Conservation (phyloP, 2,329 filamentous ascomycete species). For the Ophiostoma sp. region DNA sequence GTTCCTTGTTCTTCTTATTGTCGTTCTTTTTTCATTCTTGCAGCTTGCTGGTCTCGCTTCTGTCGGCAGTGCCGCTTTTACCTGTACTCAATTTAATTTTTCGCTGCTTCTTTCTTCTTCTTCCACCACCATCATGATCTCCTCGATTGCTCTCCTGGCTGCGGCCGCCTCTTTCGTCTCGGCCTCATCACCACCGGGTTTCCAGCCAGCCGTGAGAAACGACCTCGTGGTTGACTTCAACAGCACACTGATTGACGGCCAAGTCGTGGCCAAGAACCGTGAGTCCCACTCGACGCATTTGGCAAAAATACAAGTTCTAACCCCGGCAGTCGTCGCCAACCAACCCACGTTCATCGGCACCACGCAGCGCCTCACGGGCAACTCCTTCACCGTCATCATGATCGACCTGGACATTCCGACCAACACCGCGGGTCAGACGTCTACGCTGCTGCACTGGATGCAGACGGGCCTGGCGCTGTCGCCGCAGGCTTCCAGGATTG, state of each 20-base stretch:
- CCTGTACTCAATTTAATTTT: neutral
- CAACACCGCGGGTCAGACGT: conserved; percentile 39
- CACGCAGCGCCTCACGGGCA: conserved; percentile 41
- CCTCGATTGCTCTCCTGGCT: conserved; percentile 34
- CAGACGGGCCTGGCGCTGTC: conserved; percentile 42
- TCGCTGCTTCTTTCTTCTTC: neutral
- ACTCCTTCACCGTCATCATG: conserved; percentile 46
- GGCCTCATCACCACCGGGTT: conserved; percentile 45
- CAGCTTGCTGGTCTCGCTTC: conserved; percentile 26
- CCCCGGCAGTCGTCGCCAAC: conserved; percentile 16
- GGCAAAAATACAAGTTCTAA: no score
- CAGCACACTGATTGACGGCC: conserved; percentile 41
- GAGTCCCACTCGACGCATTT: conserved; percentile 24
- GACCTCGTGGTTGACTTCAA: conserved; percentile 45
- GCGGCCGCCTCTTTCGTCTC: conserved; percentile 31
- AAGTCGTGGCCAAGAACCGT: conserved; percentile 42
- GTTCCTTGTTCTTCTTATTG: neutral
- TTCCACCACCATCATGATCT: conserved; percentile 25
- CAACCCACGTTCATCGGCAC: conserved; percentile 34
- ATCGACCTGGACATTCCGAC: conserved; percentile 51
- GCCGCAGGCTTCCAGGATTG: conserved; percentile 28
- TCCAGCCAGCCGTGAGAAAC: conserved; percentile 41
- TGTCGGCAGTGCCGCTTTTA: conserved; percentile 21
- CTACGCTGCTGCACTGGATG: conserved; percentile 47
- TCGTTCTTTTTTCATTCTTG: neutral